These are phyloP conservation scores for Calcarisporium arbuscula DNA, from an alignment of 2,329 filamentous ascomycete genomes.

Conservation along the genomic window DNA sequence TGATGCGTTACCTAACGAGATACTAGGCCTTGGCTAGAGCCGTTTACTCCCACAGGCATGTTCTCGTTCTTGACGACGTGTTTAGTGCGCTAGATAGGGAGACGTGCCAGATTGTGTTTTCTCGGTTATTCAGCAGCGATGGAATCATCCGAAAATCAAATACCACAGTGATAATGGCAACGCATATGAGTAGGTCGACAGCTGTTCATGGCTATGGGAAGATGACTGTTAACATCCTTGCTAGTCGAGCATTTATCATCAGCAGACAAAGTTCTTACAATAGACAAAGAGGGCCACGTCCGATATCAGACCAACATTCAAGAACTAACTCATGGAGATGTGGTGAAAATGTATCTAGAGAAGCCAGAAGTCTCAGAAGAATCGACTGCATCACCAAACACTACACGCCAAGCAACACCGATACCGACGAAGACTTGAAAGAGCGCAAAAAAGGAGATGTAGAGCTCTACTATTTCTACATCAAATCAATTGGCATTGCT, in stretches of 20 bases:
- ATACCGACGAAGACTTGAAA: background rate
- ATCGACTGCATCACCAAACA: background rate
- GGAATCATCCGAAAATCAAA: conserved; percentile 1
- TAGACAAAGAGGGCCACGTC: background rate
- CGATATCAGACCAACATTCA: background rate
- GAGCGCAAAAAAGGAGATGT: background rate
- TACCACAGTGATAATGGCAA: conserved; percentile 2
- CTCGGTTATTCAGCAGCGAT: background rate
- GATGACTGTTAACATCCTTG: too few species aligned
- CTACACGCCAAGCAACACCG: background rate
- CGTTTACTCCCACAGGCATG: conserved; percentile 27
- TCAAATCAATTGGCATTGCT: background rate
- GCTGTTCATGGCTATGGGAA: too few species aligned
- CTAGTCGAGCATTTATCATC: background rate
- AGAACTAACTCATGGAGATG: background rate
- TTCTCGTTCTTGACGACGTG: conserved; percentile 18
- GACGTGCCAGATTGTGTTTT: background rate
- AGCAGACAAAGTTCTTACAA: background rate
- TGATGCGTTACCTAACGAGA: background rate
- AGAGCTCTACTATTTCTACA: background rate
- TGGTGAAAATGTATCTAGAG: background rate
- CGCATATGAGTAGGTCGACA: conserved; percentile 2
- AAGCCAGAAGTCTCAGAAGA: too few species aligned
- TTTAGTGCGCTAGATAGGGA: conserved; percentile 4
- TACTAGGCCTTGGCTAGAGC: conserved; percentile 31